These are phyloP conservation scores for Populus pruinosa DNA, from an alignment of 345 rosid genomes.

Conservation along the genomic window DNA sequence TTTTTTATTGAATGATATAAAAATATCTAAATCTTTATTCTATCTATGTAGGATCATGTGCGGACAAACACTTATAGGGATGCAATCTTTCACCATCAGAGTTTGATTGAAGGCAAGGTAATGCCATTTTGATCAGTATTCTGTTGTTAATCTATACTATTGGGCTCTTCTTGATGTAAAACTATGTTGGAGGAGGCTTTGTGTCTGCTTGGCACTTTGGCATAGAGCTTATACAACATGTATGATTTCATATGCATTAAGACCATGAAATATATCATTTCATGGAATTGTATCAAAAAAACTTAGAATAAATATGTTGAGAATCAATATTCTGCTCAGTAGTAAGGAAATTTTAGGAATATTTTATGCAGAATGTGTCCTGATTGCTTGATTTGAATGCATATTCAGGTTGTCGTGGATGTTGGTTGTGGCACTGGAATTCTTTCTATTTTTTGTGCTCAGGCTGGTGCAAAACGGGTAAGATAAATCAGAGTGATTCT, in stretches of 20 bases:
- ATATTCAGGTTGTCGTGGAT: conserved; percentile 80
- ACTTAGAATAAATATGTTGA: neutral
- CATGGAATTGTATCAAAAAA: neutral
- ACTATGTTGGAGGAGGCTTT: neutral
- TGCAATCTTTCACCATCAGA: conserved; percentile 84
- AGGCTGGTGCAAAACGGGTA: conserved; percentile 98
- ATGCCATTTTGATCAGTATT: conserved; percentile 22
- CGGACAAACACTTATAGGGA: conserved; percentile 78
- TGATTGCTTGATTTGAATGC: conserved; percentile 19
- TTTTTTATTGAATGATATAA: conserved; percentile 8
- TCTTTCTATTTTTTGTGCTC: conserved; percentile 96
- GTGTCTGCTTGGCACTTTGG: neutral
- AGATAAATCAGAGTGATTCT: conserved; percentile 9
- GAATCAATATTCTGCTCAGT: neutral
- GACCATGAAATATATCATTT: neutral
- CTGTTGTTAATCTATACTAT: neutral
- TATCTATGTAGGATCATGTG: conserved; percentile 57
- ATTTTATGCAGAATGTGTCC: conserved; percentile 6
- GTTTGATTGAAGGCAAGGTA: conserved; percentile 88
- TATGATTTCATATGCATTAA: neutral
- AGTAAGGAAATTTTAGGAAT: neutral
- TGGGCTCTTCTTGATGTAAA: neutral
- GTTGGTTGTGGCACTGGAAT: conserved; percentile 99
- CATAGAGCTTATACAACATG: neutral
- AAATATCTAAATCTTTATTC: too few relatives aligned